A percentile compares a stretch with the other conserved stretches of the same genome.
phyloP scores from a whole-genome alignment of 1,139 yeast species.

The Pichia sp. region DNA sequence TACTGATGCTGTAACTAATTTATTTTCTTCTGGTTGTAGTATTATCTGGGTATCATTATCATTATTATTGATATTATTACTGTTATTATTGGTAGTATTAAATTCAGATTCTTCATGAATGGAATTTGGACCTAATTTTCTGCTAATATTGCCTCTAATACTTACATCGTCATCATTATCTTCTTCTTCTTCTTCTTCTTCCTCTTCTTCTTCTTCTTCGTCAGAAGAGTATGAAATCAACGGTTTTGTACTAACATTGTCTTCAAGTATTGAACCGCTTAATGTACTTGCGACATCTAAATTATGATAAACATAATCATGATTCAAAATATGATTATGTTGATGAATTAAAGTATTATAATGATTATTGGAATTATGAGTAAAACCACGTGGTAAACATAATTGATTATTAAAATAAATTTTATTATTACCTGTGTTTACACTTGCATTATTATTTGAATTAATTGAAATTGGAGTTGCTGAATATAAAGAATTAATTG shows the following conservation, averaged over 20 bases:
- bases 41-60: too few species aligned
- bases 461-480: too few species aligned
- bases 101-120: slow-evolving; percentile 31
- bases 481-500: slow-evolving; percentile 10
- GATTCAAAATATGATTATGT: neutral
- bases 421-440: too few species aligned
- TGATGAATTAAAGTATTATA: neutral
- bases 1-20: neutral
- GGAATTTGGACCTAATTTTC: slow-evolving; percentile 23
- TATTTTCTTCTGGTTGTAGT: neutral
- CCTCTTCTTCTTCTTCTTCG: slow-evolving; percentile 10
- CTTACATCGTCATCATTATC: neutral
- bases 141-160: neutral
- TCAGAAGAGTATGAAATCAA: slow-evolving; percentile 13
- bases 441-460: too few species aligned
- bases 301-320: neutral
- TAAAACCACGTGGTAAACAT: too few species aligned
- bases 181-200: neutral
- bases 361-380: too few species aligned
- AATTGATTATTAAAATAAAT: too few species aligned
- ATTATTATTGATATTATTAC: too few species aligned
- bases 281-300: slow-evolving; percentile 8
- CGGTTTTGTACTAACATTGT: slow-evolving; percentile 13
- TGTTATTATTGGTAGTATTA: too few species aligned
- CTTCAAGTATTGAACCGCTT: slow-evolving; percentile 11